Evolutionary conservation across 306 rosid genomes (phyloP), one percentile per base, ranked within the genome.

Genomic region (Mimosa bimucronata): DNA sequence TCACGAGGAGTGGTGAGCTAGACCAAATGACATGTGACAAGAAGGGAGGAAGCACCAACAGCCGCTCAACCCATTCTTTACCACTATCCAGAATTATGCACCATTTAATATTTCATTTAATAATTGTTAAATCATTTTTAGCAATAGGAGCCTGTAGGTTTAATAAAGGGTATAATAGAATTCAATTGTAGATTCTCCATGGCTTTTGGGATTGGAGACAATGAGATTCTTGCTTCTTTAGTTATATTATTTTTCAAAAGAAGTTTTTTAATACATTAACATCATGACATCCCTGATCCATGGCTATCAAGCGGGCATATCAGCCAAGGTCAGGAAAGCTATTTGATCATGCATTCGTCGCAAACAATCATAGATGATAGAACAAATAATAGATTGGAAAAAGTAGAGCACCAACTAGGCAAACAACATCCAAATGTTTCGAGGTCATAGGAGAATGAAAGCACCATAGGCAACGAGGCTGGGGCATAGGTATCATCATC

Each of bases 401-500:
- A 77, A 34, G 38, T 34, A 34, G 38, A 34, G 38, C 38, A 34
- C 38, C 38, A 34, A 34, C 38, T 34, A 34, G 5, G 38, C 38
- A 34, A 34, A 6, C 38, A 34, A 34, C 3, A 81, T 46, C 19
- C 73, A 30, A 29, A 55, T n/a, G 64, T 76, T 30, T 12, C 53
- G 19, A 86, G 85, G 78, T 68, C 29, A 68, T n/a, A 40, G 52
- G 9, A 80, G 83, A 76, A 75, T 68, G 88, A 86, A 86, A 84
- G 81, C 85, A 94, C 98, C 97, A 2, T 94, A 85, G 98, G 94
- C 81, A 94, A 85, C 77, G 91, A 79, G 9, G 92, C 84, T 25
- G 97, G 98, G 78, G 90, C 87, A 86, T 91, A 94, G 44, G 95
- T 89, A 78, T 94, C 98, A 73, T 94, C 98, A 57, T 94, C 98